phyloP scores from a whole-genome alignment of 305 asterid genomes.

The Solanum hybrid region DNA sequence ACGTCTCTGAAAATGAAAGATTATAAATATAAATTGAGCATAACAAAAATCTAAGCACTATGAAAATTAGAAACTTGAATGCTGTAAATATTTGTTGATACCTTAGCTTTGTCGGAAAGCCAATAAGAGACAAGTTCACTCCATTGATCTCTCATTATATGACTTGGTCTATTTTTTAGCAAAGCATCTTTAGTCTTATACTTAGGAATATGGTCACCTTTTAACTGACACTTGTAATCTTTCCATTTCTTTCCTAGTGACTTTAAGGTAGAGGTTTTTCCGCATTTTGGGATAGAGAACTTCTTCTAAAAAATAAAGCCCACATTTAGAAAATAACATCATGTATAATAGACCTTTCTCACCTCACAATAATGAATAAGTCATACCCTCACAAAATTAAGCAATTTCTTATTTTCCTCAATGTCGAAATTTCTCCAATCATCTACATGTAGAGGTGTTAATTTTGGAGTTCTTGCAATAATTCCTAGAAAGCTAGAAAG shows the following conservation, averaged over 20 bases:
- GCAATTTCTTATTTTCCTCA: neutral
- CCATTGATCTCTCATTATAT: too few species aligned
- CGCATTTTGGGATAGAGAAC: neutral
- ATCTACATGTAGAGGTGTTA: neutral
- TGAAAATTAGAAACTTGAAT: too few species aligned
- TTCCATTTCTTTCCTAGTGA: neutral
- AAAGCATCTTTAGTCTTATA: neutral
- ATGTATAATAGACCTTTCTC: neutral
- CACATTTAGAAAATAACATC: neutral
- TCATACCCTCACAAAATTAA: neutral
- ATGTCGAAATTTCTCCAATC: neutral
- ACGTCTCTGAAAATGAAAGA: neutral
- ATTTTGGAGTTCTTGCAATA: neutral
- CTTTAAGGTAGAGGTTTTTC: neutral
- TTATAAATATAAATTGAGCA: neutral
- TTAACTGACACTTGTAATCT: neutral
- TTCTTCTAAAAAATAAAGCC: neutral
- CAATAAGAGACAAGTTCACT: too few species aligned
- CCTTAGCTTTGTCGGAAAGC: too few species aligned
- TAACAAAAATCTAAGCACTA: too few species aligned
- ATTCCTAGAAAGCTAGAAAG: neutral
- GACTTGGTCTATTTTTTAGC: too few species aligned
- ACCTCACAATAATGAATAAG: neutral
- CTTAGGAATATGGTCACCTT: neutral
- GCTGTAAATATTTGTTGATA: too few species aligned